phyloP scores from a whole-genome alignment of 352 stramenopile genomes.

The Phytophthora europaea region DNA sequence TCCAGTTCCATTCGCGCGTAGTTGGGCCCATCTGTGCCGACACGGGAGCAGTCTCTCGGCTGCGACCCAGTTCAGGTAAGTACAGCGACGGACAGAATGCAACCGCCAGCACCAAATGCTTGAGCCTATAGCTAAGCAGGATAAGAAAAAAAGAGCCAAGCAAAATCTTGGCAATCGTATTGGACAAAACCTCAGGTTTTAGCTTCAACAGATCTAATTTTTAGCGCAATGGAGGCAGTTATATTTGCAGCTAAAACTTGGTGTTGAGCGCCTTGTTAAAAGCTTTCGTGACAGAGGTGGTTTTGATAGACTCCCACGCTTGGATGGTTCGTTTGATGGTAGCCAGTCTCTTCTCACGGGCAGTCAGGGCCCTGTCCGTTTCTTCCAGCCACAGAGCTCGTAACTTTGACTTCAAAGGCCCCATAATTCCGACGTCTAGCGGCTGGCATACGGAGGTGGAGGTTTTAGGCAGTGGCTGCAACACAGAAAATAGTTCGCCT shows the following conservation, averaged over 20 bases:
- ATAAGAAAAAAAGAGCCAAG: background rate
- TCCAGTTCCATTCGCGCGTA: background rate
- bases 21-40: conserved; percentile 4
- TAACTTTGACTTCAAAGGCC: no score
- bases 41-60: background rate
- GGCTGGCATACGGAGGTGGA: background rate
- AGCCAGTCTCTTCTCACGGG: background rate
- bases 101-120: background rate
- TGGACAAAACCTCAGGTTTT: background rate
- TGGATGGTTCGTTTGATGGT: background rate
- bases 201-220: background rate
- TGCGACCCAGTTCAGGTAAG: background rate
- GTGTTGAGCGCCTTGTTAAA: background rate
- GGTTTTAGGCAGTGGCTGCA: background rate
- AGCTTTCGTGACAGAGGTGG: background rate
- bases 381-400: no score
- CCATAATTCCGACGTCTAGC: background rate
- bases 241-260: background rate
- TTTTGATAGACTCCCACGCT: background rate
- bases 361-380: no score
- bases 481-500: background rate
- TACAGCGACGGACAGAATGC: background rate
- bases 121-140: background rate
- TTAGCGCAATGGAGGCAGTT: background rate
- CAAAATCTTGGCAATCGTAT: background rate